Evolutionary conservation across 2,329 filamentous ascomycete species (phyloP), one percentile per base, ranked within the genome.

Genomic region (Talaromyces rugulosus): DNA sequence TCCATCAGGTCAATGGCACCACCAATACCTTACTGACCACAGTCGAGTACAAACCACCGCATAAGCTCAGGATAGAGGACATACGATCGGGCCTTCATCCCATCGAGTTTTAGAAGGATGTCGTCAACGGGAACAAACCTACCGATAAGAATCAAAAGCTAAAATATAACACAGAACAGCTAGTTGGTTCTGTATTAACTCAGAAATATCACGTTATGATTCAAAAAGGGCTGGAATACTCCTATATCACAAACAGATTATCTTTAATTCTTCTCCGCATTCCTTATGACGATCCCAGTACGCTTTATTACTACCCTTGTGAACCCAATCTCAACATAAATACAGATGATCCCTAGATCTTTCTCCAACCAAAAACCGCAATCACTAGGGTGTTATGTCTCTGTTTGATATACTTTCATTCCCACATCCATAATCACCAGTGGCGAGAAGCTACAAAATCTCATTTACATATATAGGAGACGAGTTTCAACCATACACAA

Each of bases 151-250:
- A 34, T 42, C 31, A 47, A 5, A 61, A 63, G 58, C 18, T 52
- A 27, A 51, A 12, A 30, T 56, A 56, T 27, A 61, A 61, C 5
- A 16, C 28, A 9, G 62, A 58, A 52, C 59, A 56, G n/a, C 59
- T 72, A 4, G 55, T 62, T 2, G 61, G 63, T 0, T 69, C 69
- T 1, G 68, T 65, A 11, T 9, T 72, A 2, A 66, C 65, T 4
- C 66, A 73, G 51, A 64, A 70, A 62, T 75, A 66, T 57, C 66
- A 73, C 64, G 65, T 71, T 2, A 74, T 73, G 66, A 68, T 73
- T 44, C 51, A 70, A 57, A 65, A 71, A 58, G 68, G 70, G 1
- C 65, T 71, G 12, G 65, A 69, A 57, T 69, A 69, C 54, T 72
- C 67, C 12, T 72, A 68, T 58, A 28, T 74, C 36, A 68, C 68